Conservation (phyloP, 2,329 filamentous ascomycete genomes). For the Didymella exigua region DNA sequence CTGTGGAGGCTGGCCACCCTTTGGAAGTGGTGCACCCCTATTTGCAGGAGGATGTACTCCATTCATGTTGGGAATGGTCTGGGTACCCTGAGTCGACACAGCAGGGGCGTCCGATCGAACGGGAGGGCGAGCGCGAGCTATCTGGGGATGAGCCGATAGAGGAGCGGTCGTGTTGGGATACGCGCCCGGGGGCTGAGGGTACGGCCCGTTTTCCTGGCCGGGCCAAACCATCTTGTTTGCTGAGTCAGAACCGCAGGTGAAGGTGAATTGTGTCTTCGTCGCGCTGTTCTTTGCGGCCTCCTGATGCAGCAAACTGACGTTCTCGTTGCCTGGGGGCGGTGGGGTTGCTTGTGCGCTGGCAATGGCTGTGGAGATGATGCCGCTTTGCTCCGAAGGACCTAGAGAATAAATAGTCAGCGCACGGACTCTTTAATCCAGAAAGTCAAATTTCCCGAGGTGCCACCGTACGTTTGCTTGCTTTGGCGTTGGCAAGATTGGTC, state of each 20-base stretch:
- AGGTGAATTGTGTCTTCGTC: constrained; percentile 89
- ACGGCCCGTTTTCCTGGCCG: constrained; percentile 57
- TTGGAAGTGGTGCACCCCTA: constrained; percentile 44
- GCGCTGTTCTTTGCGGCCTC: constrained; percentile 67
- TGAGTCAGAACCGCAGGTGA: constrained; percentile 90
- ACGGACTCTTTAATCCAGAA: constrained; percentile 34
- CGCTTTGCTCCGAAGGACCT: constrained; percentile 61
- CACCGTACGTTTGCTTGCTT: constrained; percentile 49
- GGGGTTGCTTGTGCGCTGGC: constrained; percentile 72
- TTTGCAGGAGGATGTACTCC: constrained; percentile 38
- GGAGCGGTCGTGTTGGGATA: constrained; percentile 35
- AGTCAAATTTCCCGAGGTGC: constrained; percentile 37
- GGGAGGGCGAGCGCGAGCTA: constrained; percentile 37
- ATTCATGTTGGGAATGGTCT: constrained; percentile 60
- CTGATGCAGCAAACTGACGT: constrained; percentile 77
- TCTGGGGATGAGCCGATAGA: constrained; percentile 27
- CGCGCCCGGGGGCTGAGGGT: constrained; percentile 47
- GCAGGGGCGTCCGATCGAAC: constrained; percentile 45
- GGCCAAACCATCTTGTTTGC: constrained; percentile 80
- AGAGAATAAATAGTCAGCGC: constrained; percentile 47
- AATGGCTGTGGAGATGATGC: constrained; percentile 91
- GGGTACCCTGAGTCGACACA: constrained; percentile 60
- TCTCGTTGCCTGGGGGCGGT: constrained; percentile 68
- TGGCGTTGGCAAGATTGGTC: constrained; percentile 52
- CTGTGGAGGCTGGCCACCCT: constrained; percentile 47